These are phyloP conservation scores for Corchorus capsularis DNA, from an alignment of 345 rosid genomes.

Conservation along the genomic window DNA sequence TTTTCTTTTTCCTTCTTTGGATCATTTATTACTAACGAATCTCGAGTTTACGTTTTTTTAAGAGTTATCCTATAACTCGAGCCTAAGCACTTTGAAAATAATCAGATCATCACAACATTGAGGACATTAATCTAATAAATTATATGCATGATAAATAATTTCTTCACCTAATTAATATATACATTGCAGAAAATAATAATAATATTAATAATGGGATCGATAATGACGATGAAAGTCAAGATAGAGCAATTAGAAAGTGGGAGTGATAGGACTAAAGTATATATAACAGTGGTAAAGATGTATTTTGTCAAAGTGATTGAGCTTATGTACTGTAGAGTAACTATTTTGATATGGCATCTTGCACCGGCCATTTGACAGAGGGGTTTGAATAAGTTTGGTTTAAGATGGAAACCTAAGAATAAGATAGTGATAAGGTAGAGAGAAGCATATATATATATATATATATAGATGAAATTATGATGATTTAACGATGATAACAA, in stretches of 20 bases:
- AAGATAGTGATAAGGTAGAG: not conserved
- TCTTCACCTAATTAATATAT: no score
- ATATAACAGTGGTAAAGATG: not conserved
- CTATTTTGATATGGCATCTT: not conserved
- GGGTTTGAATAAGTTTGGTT: constrained; percentile 15
- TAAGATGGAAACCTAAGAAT: not conserved
- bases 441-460: not conserved
- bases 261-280: not conserved
- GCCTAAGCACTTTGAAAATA: no score
- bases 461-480: not conserved
- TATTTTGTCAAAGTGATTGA: constrained; percentile 9
- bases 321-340: not conserved
- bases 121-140: no score
- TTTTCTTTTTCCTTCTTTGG: no score
- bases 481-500: not conserved
- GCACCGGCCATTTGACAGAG: constrained; percentile 27
- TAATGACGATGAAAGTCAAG: not conserved
- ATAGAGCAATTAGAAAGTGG: not conserved
- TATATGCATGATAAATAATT: no score
- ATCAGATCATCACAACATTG: no score
- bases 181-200: no score
- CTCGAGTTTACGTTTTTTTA: no score
- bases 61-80: no score
- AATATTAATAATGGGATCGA: no score
- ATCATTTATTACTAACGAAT: no score